Base-by-base conservation (phyloP, 2,329 filamentous ascomycete species). In the Waltergamsia citrina region DNA sequence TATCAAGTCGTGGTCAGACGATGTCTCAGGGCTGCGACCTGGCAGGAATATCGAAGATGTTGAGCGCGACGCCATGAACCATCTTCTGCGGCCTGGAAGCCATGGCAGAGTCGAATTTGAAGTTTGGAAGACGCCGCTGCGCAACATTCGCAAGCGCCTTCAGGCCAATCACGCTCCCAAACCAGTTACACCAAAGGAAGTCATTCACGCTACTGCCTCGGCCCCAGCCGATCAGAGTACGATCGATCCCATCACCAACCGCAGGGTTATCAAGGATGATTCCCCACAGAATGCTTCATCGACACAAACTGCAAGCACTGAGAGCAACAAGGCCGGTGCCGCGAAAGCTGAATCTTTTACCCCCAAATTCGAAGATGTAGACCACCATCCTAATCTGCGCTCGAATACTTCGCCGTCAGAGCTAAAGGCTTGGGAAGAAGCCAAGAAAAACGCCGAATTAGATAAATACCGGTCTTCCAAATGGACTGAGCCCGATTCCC, bases 161-260 rank as follows among this genome's bases (percentile, higher is more conserved):
- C n/a, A n/a, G n/a, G n/a, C n/a, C n/a, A 51, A 50, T 22, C 53
- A 55, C 34, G 43, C 61, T 6, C 31, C 47, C 21, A 39, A 49
- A 31, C 32, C 41, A 29, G 33, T 40, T 25, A 39, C 44, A 32
- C 35, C 45, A 2, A 45, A 45, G 20, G 41, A 47, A 12, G 37
- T 51, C 15, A 39, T 47, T 3, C 42, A 49, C 4, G 49, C 48
- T 18, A 50, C 52, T 9, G 39, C 43, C 5, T 33, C 42, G 3
- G 34, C 35, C 3, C 36, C 43, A n/a, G 37, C 43, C n/a, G 37
- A 41, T 14, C 33, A 36, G 14, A 38, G 37, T 14, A 37, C 41
- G 16, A 74, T 78, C 28, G 72, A 78, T 37, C 72, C 73, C 4
- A 74, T 78, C 38, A 74, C 71, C 12, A 77, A 77, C 40, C 63